phyloP scores from a whole-genome alignment of 164 flowering plant genomes.

The Umbellularia californica region DNA sequence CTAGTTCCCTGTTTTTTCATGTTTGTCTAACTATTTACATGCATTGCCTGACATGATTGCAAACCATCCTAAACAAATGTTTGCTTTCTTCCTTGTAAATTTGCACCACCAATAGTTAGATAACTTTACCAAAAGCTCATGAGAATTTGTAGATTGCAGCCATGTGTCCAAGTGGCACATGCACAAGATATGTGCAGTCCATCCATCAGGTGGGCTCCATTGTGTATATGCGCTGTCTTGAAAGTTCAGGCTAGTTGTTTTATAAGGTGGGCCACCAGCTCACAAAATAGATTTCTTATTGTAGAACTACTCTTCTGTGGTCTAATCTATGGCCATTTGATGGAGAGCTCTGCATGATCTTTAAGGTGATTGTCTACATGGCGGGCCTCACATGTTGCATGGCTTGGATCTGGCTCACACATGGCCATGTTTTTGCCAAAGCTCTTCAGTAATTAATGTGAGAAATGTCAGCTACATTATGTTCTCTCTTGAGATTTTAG shows the following conservation, averaged over 20 bases:
- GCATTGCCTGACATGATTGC: neutral
- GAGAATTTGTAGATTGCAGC: neutral
- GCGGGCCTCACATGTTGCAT: no score
- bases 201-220: no score
- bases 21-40: neutral
- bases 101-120: neutral
- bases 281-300: no score
- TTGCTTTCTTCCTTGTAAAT: neutral
- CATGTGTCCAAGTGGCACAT: neutral
- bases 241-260: no score
- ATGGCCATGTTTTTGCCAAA: neutral
- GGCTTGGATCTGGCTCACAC: no score
- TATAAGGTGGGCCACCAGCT: no score
- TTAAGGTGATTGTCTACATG: no score
- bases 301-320: neutral
- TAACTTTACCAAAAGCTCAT: no score
- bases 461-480: neutral
- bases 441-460: no score
- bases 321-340: neutral
- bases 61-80: neutral
- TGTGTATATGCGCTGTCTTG: no score
- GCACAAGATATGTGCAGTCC: neutral
- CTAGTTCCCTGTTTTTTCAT: neutral
- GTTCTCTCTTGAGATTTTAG: neutral
- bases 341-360: neutral